Percentiles rank a stretch among this genome's conserved stretches.
These are phyloP conservation scores for Lasiosphaeris hirsuta DNA, from an alignment of 495 filamentous ascomycete species.

Conservation along the genomic window DNA sequence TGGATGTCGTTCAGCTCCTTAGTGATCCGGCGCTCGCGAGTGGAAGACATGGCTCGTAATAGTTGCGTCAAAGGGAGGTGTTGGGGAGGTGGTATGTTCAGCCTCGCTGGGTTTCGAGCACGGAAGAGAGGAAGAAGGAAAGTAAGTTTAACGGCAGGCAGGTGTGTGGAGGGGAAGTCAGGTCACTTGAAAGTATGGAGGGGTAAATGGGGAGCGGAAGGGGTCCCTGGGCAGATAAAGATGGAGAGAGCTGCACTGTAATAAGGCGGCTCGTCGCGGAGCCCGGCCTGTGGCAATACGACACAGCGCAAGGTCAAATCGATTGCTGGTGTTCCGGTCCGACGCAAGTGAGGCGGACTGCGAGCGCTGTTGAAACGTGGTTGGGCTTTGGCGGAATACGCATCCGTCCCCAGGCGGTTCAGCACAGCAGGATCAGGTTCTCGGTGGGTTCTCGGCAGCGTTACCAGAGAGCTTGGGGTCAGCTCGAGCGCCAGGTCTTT, in stretches of 20 bases:
- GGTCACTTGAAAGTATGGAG: slow-evolving; percentile 1
- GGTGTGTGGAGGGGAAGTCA: slow-evolving; percentile 6
- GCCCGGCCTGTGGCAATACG: background rate
- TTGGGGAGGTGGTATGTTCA: background rate
- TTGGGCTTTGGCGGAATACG: background rate
- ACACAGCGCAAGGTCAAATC: background rate
- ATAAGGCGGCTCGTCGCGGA: background rate
- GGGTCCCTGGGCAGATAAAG: background rate
- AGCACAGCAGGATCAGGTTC: too few relatives aligned
- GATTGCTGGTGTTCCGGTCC: too few relatives aligned
- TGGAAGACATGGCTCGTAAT: slow-evolving; percentile 61
- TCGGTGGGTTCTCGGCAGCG: too few relatives aligned
- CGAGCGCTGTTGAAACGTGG: slow-evolving; percentile 1
- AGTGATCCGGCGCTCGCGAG: slow-evolving; percentile 75
- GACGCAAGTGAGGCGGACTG: background rate
- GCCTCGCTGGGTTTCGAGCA: background rate
- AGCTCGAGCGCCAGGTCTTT: too few relatives aligned
- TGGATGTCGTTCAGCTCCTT: slow-evolving; percentile 92
- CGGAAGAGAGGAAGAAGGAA: background rate
- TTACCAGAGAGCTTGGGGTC: too few relatives aligned
- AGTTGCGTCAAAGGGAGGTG: background rate
- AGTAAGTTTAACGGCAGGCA: background rate
- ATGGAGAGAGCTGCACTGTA: background rate
- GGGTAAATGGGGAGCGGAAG: slow-evolving; percentile 6
- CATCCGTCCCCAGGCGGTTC: too few relatives aligned